Base-by-base conservation (phyloP, 1,139 yeast species). In the Kluyveromyces marxianus region DNA sequence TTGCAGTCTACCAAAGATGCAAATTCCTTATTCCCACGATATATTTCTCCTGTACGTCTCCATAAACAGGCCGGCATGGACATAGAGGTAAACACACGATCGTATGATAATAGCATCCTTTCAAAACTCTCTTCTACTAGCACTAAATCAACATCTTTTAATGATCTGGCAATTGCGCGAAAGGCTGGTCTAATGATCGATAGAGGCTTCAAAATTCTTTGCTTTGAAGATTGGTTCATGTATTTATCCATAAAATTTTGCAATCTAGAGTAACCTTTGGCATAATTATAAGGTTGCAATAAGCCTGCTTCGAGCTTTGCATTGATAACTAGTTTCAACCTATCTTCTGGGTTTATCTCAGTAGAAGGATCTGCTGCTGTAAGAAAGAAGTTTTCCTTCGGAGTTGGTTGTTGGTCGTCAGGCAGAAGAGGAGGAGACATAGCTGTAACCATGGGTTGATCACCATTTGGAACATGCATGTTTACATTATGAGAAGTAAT, bases 341-440 rank as follows among this genome's bases (percentile, higher is more conserved):
- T 75, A 60, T 90, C 97, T 62, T 90, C 97, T 0, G 97, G 97
- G 0, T 96, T 86, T 36, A 86, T 84, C 57, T 88, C 96, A 0
- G 94, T 88, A 0, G 96, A 85, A 1, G 98, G 98, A 62, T 92
- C 97, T 0, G 97, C 97, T 0, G 98, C 97, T 0, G 97, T 90
- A 46, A 92, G 69, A 69, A 92, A 90, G 67, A 92, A 92, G 66
- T 89, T 89, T 62, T 90, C 97, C 54, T 90, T 75, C 1, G 96
- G 96, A 1, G 94, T 82, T 4, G 58, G 54, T 14, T 50, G 51
- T 26, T 44, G 45, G n/a, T 42, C 49, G 50, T 49, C 37, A 29
- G 44, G 31, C 34, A 32, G 14, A 31, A 43, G 25, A 8, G 34
- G 8, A 3, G 43, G 43, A 6, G 43, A 40, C 14, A 34, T 27